Evolutionary conservation across 257 asterid species (phyloP).

Genomic region (Lantana camara): DNA sequence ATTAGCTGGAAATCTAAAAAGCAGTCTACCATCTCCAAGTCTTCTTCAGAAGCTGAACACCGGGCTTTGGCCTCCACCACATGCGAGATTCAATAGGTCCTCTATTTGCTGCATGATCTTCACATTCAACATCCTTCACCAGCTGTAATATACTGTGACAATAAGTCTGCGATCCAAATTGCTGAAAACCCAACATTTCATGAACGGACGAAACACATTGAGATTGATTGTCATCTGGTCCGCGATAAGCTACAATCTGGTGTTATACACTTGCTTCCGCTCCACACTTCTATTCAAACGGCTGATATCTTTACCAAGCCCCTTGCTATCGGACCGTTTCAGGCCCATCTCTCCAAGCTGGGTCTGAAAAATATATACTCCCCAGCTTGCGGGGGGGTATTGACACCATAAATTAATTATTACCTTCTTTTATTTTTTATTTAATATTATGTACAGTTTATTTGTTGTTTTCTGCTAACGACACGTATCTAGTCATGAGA

Average conservation of each 20-base stretch:
- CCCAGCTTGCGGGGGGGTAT: neutral
- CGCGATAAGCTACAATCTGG: neutral
- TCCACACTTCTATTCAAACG: neutral
- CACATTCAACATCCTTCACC: neutral
- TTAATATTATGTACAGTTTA: too few species aligned
- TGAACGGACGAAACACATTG: neutral
- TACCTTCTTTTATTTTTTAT: too few species aligned
- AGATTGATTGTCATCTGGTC: neutral
- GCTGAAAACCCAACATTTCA: neutral
- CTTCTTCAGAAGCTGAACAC: neutral
- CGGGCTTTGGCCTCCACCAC: neutral
- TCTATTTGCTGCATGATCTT: neutral
- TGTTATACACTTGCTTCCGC: neutral
- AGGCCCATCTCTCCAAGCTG: neutral
- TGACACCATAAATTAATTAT: too few species aligned
- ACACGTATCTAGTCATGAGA: too few species aligned
- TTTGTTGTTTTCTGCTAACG: too few species aligned
- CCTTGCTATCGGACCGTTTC: neutral
- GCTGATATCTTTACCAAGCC: neutral
- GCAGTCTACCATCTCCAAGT: neutral
- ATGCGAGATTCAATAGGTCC: neutral
- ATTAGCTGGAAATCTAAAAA: neutral
- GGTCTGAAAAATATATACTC: neutral
- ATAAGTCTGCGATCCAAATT: neutral
- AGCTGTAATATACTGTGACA: neutral